Percentiles rank a stretch among this genome's conserved stretches.
Conservation (phyloP, 139 green algal species). For the Asterochloris erici region DNA sequence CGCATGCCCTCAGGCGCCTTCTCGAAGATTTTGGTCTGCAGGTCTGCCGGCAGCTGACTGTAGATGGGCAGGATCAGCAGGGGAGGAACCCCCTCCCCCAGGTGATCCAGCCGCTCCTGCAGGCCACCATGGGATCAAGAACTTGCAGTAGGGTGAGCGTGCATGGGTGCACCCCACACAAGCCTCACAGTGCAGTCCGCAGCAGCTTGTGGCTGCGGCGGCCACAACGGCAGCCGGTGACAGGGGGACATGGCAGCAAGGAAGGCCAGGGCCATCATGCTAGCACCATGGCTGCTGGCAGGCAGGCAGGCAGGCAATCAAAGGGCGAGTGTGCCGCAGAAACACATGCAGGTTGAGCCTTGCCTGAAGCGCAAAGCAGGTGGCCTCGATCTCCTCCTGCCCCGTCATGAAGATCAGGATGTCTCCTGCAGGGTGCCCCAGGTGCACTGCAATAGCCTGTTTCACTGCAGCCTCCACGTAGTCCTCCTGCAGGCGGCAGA, state of each 20-base stretch:
- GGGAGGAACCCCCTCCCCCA: slow-evolving; percentile 63
- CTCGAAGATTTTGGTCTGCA: slow-evolving; percentile 97
- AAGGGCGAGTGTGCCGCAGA: not conserved
- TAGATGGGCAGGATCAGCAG: slow-evolving; percentile 97
- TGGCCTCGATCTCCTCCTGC: slow-evolving; percentile 96
- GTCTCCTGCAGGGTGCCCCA: slow-evolving; percentile 84
- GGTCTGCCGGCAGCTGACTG: slow-evolving; percentile 85
- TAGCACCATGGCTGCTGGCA: not conserved
- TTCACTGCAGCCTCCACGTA: slow-evolving; percentile 97
- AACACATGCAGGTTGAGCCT: too few species aligned
- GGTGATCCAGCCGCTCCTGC: slow-evolving; percentile 73
- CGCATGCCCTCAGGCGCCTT: slow-evolving; percentile 79
- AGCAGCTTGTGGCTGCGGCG: too few species aligned
- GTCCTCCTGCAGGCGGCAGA: slow-evolving; percentile 69
- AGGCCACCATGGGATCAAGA: not conserved
- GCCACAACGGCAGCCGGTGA: too few species aligned
- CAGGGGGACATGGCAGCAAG: too few species aligned
- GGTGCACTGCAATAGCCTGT: slow-evolving; percentile 92
- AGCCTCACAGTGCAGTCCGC: too few species aligned
- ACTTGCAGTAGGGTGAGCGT: too few species aligned
- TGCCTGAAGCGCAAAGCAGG: slow-evolving; percentile 78
- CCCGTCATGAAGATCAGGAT: slow-evolving; percentile 99
- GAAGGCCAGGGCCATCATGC: too few species aligned
- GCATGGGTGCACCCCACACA: too few species aligned
- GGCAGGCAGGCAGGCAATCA: not conserved